Evolutionary conservation across 805 yeast species (phyloP), one percentile per base, ranked within the genome.

Genomic region (Kodamaea sagamina): DNA sequence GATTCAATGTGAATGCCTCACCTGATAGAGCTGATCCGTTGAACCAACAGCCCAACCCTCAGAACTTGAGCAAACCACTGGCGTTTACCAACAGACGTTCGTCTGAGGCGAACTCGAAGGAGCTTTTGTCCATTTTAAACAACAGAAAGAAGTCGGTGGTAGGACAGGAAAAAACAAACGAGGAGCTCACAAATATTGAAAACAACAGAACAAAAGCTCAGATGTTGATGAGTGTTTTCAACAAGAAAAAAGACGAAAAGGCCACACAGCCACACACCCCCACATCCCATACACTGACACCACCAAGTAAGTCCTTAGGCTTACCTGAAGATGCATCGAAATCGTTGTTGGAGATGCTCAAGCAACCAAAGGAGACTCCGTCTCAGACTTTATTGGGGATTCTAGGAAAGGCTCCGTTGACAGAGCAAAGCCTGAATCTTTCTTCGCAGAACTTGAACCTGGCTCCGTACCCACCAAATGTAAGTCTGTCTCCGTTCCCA

Each of bases 121-220:
- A 74, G 40, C 52, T 76, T 10, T 62, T 75, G 41, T 68, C 74
- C 2, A 59, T 75, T 13, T 62, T 76, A 52, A 71, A 67, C 27
- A 62, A 59, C 24, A 42, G 44, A 19, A 44, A 34, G 31, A 46
- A 39, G 34, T 15, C 24, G 7, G 21, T n/a, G 13, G 41, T 24
- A 11, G 32, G 24, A 11, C 22, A 24, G 19, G 32, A 31, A 10
- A 54, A 46, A 18, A 35, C 38, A n/a, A 41, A 34, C 4, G 48
- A 46, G 9, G 47, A 41, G 6, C 21, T 48, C 6, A 44, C 46
- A 6, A 57, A 56, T 22, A 36, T 50, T 3, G 57, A 56, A 17
- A 60, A 45, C 18, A 62, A 63, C 32, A 52, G 62, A 34, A 57
- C 65, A 6, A 64, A 59, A 41, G 70, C 71, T 12, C 58, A 62